phyloP scores from a whole-genome alignment of 179 eudicot genomes.

The Gypsophila paniculata region DNA sequence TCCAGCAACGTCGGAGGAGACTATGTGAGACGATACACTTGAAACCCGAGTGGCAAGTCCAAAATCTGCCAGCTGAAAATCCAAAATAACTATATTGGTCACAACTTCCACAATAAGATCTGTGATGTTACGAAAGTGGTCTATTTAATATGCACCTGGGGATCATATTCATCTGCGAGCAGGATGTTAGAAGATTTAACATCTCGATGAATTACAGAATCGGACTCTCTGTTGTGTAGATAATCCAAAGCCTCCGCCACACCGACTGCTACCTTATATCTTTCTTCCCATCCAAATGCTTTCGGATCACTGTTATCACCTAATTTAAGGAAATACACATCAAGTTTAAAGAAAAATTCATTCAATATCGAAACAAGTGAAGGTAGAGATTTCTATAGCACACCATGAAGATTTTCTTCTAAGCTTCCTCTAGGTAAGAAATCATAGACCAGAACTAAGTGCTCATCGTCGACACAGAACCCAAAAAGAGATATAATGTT shows the following conservation, averaged over 20 bases:
- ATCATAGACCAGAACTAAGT: constrained; percentile 40
- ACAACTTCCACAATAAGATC: constrained; percentile 6
- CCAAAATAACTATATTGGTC: not conserved
- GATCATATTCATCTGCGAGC: constrained; percentile 38
- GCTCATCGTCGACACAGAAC: constrained; percentile 37
- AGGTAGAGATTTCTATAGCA: not conserved
- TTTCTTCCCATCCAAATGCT: constrained; percentile 41
- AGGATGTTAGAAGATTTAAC: constrained; percentile 48
- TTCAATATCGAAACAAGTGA: not conserved
- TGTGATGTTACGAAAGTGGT: not conserved
- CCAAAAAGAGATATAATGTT: constrained; percentile 44
- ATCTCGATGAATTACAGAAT: constrained; percentile 44
- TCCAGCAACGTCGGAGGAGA: constrained; percentile 42
- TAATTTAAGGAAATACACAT: constrained; percentile 14
- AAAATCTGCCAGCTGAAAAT: constrained; percentile 45
- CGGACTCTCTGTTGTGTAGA: constrained; percentile 32
- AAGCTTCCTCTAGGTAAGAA: constrained; percentile 45
- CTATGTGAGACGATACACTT: constrained; percentile 28
- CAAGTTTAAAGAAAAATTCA: not conserved
- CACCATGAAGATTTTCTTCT: constrained; percentile 50
- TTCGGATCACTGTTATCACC: constrained; percentile 24
- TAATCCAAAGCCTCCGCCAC: constrained; percentile 44
- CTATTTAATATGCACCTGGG: constrained; percentile 30
- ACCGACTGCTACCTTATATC: constrained; percentile 43
- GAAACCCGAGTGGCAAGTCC: constrained; percentile 48